These are phyloP conservation scores for Plasmodium reichenowi DNA, from an alignment of 169 alveolate species.

Conservation along the genomic window DNA sequence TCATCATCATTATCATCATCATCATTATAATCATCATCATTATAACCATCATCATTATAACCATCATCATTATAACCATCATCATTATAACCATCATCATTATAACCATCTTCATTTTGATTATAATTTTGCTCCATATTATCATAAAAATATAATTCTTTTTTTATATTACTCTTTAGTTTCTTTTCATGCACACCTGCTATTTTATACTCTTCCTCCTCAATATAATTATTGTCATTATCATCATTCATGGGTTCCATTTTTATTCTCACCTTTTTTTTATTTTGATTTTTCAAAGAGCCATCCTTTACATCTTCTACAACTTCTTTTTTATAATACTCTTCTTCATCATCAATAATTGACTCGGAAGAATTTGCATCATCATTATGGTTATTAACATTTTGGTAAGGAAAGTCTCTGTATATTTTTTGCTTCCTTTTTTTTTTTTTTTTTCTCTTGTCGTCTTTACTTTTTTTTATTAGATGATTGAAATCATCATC, in stretches of 20 bases:
- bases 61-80: neutral
- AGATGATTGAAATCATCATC: too few relatives aligned
- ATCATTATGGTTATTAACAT: too few relatives aligned
- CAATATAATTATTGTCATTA: neutral
- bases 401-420: too few relatives aligned
- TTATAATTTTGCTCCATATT: neutral
- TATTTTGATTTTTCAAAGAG: neutral
- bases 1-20: neutral
- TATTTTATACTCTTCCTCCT: neutral
- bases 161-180: neutral
- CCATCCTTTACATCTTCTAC: neutral
- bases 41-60: neutral
- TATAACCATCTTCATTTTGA: neutral
- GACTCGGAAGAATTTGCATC: too few relatives aligned
- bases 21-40: neutral
- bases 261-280: slow-evolving; percentile 52
- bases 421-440: too few relatives aligned
- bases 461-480: too few relatives aligned
- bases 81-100: neutral
- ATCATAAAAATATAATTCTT: slow-evolving; percentile 1
- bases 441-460: too few relatives aligned
- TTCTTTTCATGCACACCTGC: neutral
- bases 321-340: neutral
- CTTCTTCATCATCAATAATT: neutral
- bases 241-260: slow-evolving; percentile 10